A percentile compares a stretch with the other conserved stretches of the same genome.
phyloP scores from a whole-genome alignment of 331 rosid genomes.

The Erythrophleum ivorense region DNA sequence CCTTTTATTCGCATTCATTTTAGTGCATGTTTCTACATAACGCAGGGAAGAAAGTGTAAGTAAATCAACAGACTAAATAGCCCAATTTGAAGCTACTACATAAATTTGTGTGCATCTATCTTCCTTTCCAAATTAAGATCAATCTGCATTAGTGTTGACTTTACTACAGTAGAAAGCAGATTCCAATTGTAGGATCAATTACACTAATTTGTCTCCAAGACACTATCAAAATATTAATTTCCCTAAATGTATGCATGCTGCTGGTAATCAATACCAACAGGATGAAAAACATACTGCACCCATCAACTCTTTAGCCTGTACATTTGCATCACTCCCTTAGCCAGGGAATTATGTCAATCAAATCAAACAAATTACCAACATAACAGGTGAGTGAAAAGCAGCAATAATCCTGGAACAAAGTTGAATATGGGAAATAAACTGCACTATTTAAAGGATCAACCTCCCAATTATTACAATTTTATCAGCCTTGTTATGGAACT shows the following conservation, averaged over 20 bases:
- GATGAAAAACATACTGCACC: slow-evolving; percentile 13
- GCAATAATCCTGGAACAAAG: slow-evolving; percentile 18
- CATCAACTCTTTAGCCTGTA: slow-evolving; percentile 12
- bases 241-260: background rate
- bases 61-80: slow-evolving; percentile 15
- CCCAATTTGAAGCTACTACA: slow-evolving; percentile 21
- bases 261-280: slow-evolving; percentile 5
- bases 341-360: slow-evolving; percentile 5
- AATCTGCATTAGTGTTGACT: slow-evolving; percentile 24
- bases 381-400: background rate
- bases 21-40: slow-evolving; percentile 10
- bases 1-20: slow-evolving; percentile 15
- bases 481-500: slow-evolving; percentile 18
- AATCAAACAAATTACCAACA: slow-evolving; percentile 11
- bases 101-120: slow-evolving; percentile 1
- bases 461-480: slow-evolving; percentile 14
- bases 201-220: background rate
- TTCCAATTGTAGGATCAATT: background rate
- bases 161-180: slow-evolving; percentile 15
- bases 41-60: slow-evolving; percentile 5
- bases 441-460: background rate
- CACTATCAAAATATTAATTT: background rate
- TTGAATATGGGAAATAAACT: slow-evolving; percentile 5
- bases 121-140: slow-evolving; percentile 21
- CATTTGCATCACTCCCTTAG: slow-evolving; percentile 1